A percentile compares a stretch with the other conserved stretches of the same genome.
Evolutionary conservation across 164 flowering plant species (phyloP).

Genomic region (Nelumbo lutea): DNA sequence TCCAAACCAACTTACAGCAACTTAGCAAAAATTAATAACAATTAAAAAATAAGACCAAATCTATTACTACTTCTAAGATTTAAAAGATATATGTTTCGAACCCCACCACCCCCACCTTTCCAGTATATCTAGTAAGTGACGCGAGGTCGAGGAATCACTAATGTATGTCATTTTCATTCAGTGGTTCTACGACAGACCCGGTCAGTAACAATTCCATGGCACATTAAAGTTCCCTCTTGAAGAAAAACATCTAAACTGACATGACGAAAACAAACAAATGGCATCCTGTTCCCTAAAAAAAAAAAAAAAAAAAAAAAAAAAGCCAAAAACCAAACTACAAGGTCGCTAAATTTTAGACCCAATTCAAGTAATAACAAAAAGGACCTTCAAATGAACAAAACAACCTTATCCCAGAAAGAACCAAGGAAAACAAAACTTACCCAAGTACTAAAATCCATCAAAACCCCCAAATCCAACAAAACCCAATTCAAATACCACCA

Average conservation of each 20-base stretch:
- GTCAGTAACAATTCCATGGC: neutral
- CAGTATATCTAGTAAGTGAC: too few relatives aligned
- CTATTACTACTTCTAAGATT: too few relatives aligned
- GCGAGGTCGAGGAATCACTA: too few relatives aligned
- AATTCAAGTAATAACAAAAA: neutral
- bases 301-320: neutral
- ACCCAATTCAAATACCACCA: slow-evolving; percentile 2
- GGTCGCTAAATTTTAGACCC: neutral
- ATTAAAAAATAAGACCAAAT: neutral
- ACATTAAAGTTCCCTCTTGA: neutral
- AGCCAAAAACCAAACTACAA: neutral
- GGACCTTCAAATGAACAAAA: neutral
- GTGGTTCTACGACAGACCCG: neutral
- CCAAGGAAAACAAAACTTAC: slow-evolving; percentile 6
- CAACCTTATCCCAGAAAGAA: neutral
- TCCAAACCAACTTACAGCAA: neutral
- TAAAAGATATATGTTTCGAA: neutral
- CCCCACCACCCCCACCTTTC: too few relatives aligned
- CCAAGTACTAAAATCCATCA: slow-evolving; percentile 1
- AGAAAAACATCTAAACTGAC: neutral
- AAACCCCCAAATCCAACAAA: slow-evolving; percentile 4
- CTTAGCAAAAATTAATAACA: neutral
- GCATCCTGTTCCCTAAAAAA: too few relatives aligned
- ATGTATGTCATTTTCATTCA: too few relatives aligned
- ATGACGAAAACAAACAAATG: too few relatives aligned